Conservation (phyloP, 164 flowering plant species). For the Macadamia integrifolia region DNA sequence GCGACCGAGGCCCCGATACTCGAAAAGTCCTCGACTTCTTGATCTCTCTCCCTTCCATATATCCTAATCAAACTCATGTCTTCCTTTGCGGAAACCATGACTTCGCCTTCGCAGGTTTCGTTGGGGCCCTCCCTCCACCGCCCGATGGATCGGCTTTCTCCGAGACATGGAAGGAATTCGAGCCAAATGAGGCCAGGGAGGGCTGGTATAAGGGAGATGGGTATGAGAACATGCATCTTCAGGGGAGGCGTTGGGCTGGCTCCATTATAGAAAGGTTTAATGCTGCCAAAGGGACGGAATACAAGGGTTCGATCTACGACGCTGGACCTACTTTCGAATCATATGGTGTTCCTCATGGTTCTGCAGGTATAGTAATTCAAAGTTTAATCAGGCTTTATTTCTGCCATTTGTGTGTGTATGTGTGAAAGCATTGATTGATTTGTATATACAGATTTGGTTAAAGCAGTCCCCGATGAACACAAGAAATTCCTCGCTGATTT, state of each 20-base stretch:
- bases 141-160: slow-evolving; percentile 41
- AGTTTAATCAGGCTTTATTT: not conserved
- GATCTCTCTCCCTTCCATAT: slow-evolving; percentile 46
- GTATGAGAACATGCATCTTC: slow-evolving; percentile 75
- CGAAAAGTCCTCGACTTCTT: slow-evolving; percentile 60
- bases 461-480: slow-evolving; percentile 91
- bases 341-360: slow-evolving; percentile 88
- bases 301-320: slow-evolving; percentile 79
- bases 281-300: slow-evolving; percentile 45
- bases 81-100: slow-evolving; percentile 94
- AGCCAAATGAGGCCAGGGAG: slow-evolving; percentile 65
- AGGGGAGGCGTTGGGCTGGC: slow-evolving; percentile 93
- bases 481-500: slow-evolving; percentile 76
- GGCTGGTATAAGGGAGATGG: slow-evolving; percentile 85
- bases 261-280: slow-evolving; percentile 47
- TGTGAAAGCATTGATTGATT: not conserved
- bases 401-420: not conserved
- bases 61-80: slow-evolving; percentile 78
- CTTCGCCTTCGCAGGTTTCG: slow-evolving; percentile 75
- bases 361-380: slow-evolving; percentile 51
- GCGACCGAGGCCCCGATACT: slow-evolving; percentile 89
- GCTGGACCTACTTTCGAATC: slow-evolving; percentile 83
- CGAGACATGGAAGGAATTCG: slow-evolving; percentile 76
- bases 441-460: slow-evolving; percentile 52
- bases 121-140: slow-evolving; percentile 57